Base-by-base conservation (phyloP, 768 basidiomycete genomes). In the Lentinula sp. region DNA sequence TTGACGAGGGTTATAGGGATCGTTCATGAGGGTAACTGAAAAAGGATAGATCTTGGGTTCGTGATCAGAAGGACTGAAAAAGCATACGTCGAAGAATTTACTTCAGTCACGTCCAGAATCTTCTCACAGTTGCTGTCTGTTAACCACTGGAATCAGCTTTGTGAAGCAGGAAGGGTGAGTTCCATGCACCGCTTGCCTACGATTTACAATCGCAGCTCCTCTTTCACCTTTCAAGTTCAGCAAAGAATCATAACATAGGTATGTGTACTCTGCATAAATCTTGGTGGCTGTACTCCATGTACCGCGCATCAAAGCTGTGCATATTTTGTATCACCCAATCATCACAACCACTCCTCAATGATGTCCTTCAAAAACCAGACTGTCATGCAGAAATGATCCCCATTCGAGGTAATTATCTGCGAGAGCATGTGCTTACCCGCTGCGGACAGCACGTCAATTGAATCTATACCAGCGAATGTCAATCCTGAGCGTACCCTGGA, bases 21-120 rank as follows among this genome's bases (percentile, higher is more conserved):
- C 46, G 40, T n/a, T 23, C 59, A 60, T 60, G 59, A 32, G 21
- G 59, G 50, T 60, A 39, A 32, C 28, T 39, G 18, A 42, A 43
- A 6, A 23, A 60, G 39, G 50, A 15, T 57, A 21, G 34, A 50
- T 49, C 16, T 32, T 48, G 46, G 46, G 21, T 21, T 48, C n/a
- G 46, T 46, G 18, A 8, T 43, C 42, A n/a, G 21, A 48, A 48
- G n/a, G 46, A 48, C n/a, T 11, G 21, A 18, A 48, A 23, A 48
- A 48, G 46, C 46, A 21, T 48, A 48, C 42, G 16, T 45, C 43
- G 43, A 45, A n/a, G 43, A 45, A 18, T 15, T 45, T 45, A 39
- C 9, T 39, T 45, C 43, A 45, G n/a, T 45, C 16, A 45, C 15
- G 43, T 48, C 46, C 46, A 48, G 46, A 48, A 48, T 48, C 46